phyloP scores from a whole-genome alignment of 2,329 filamentous ascomycete species.

The Cladosporium cucumerinum region DNA sequence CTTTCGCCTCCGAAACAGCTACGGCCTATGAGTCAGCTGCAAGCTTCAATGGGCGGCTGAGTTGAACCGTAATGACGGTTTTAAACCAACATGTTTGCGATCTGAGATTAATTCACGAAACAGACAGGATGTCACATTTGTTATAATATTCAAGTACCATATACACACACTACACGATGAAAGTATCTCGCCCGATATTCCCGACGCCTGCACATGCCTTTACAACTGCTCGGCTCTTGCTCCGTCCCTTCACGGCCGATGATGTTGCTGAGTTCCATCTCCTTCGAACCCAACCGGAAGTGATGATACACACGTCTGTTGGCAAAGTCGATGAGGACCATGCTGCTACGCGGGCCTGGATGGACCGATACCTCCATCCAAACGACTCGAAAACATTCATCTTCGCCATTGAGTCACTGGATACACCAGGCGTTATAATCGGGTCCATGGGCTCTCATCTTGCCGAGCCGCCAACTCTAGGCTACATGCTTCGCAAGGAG shows the following conservation, averaged over 20 bases:
- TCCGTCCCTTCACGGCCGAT: not conserved
- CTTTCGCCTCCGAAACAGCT: not conserved
- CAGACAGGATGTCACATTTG: not conserved
- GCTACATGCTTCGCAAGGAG: slow-evolving; percentile 5
- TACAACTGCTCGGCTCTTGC: not conserved
- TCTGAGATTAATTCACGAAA: not conserved
- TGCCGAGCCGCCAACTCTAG: not conserved
- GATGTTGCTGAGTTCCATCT: slow-evolving; percentile 4
- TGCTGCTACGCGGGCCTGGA: not conserved
- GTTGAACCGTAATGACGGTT: not conserved
- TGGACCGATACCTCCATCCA: not conserved
- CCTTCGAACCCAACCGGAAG: slow-evolving; percentile 5
- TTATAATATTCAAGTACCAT: not conserved
- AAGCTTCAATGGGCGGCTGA: not conserved
- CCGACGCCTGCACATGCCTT: not conserved
- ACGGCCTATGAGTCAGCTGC: not conserved
- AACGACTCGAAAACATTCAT: not conserved
- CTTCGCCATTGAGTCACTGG: not conserved
- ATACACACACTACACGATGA: not conserved
- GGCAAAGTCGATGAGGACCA: slow-evolving; percentile 1
- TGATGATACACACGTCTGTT: not conserved
- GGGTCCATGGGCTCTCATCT: not conserved
- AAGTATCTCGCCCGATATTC: not conserved
- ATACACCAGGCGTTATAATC: not conserved
- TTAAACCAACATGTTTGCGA: not conserved